Base-by-base conservation (phyloP, 2,329 filamentous ascomycete species). In the Thielaviopsis punctulata region DNA sequence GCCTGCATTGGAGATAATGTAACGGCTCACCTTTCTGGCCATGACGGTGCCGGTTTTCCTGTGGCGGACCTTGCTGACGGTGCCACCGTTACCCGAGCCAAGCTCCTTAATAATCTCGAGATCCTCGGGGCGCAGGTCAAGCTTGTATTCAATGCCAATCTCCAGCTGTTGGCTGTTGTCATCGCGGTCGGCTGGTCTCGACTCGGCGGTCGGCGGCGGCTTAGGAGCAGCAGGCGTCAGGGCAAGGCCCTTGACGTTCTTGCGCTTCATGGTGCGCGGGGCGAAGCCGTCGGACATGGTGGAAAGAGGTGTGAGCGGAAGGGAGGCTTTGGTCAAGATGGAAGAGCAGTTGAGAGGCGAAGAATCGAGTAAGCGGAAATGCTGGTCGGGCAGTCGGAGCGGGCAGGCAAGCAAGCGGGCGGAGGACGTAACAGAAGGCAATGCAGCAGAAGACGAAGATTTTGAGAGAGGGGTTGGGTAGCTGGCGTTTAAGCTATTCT, bases 31-130 rank as follows among this genome's bases (percentile, higher is more conserved):
- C 85, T 98, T 98, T 69, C 89, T 80, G 59, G 92, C 92, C 92
- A 98, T 98, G 59, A 93, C 79, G 18, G 92, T 93, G 64, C 93
- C 93, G 33, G 89, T 95, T 33, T 86, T 88, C 57, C 88, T 79
- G 71, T 98, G 90, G 71, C 84, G 85, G 62, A 98, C 92, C 69
- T 98, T 98, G 73, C 89, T 96, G 62, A 98, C 92, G 19, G 92
- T 96, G 54, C 92, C 92, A 62, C 92, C 92, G 71, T 98, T 98
- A 56, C 92, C 92, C 49, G 87, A 86, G 47, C 92, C 92, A 30
- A 98, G 75, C 67, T 98, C 92, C 70, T 94, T 95, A 60, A 98
- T 70, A 33, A 95, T 82, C 60, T 95, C 82, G 49, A 98, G 69
- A 65, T 98, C 92, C 62, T 96, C 90, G 52, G 86, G 89, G 61